Conservation (phyloP, 2,329 filamentous ascomycete genomes). For the Aspergillus nomiae region DNA sequence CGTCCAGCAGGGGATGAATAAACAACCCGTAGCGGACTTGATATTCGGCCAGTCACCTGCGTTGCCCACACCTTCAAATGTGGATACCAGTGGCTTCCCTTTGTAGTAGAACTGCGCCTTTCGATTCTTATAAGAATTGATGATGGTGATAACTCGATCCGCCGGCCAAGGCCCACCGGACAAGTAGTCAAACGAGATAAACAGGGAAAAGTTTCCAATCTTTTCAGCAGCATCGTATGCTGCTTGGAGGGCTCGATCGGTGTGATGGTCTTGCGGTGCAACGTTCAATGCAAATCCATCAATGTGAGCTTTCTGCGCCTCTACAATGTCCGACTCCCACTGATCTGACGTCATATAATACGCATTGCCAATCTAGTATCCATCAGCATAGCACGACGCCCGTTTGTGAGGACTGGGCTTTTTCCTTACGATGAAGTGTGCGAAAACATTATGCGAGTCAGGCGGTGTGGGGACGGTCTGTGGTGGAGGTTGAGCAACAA, state of each 20-base stretch:
- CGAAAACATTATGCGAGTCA: constrained; percentile 33
- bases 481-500: constrained; percentile 9
- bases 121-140: constrained; percentile 29
- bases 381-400: not conserved
- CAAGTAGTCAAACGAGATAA: constrained; percentile 39
- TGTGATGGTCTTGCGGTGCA: constrained; percentile 32
- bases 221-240: constrained; percentile 33
- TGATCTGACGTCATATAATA: constrained; percentile 25
- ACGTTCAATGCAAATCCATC: constrained; percentile 38
- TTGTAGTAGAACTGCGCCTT: constrained; percentile 31
- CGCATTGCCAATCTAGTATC: constrained; percentile 28
- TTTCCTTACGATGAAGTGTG: constrained; percentile 37
- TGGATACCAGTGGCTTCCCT: constrained; percentile 40
- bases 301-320: constrained; percentile 33
- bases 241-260: constrained; percentile 28
- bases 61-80: constrained; percentile 46
- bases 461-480: constrained; percentile 5
- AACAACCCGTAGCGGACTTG: constrained; percentile 39
- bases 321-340: constrained; percentile 30
- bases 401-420: not conserved
- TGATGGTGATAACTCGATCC: constrained; percentile 27
- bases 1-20: constrained; percentile 49
- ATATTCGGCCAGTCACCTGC: constrained; percentile 46
- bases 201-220: constrained; percentile 32
- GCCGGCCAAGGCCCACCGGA: constrained; percentile 32